A percentile compares a stretch with the other conserved stretches of the same genome.
These are phyloP conservation scores for Alternaria conjuncta DNA, from an alignment of 2,329 filamentous ascomycete species.

Conservation along the genomic window DNA sequence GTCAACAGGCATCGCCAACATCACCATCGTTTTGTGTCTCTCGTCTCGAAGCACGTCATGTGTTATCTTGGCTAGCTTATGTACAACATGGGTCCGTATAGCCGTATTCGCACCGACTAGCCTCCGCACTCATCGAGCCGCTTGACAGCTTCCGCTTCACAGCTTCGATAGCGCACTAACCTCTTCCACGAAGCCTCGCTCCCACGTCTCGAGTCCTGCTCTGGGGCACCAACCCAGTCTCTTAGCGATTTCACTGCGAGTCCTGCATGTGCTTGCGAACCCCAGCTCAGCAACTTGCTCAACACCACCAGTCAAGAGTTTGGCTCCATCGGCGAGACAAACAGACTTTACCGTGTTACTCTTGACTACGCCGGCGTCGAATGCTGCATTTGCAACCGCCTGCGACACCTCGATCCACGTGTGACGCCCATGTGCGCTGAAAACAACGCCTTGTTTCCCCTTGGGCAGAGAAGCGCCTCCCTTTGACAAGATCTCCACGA, in stretches of 20 bases:
- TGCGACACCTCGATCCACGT: not conserved
- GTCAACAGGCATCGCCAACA: not conserved
- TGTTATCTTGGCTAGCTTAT: not conserved
- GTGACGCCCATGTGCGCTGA: slow-evolving; percentile 1
- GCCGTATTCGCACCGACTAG: not conserved
- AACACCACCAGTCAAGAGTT: not conserved
- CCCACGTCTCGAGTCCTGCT: not conserved
- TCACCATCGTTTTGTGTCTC: not conserved
- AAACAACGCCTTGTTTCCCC: not conserved
- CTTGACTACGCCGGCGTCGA: not conserved
- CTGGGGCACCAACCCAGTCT: not conserved
- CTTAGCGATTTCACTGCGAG: slow-evolving; percentile 1
- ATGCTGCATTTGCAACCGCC: not conserved
- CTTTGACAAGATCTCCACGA: not conserved
- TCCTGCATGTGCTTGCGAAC: not conserved
- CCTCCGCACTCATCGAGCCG: not conserved
- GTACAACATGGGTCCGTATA: not conserved
- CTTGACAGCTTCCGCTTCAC: not conserved
- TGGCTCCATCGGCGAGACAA: not conserved
- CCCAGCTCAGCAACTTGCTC: not conserved
- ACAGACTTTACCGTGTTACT: not conserved
- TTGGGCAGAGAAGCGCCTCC: not conserved
- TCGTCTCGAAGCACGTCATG: not conserved
- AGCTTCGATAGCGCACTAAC: not conserved
- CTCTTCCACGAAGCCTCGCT: slow-evolving; percentile 2